Evolutionary conservation across 495 filamentous ascomycete species (phyloP), one percentile per base, ranked within the genome.

Genomic region (Neurospora intermedia): DNA sequence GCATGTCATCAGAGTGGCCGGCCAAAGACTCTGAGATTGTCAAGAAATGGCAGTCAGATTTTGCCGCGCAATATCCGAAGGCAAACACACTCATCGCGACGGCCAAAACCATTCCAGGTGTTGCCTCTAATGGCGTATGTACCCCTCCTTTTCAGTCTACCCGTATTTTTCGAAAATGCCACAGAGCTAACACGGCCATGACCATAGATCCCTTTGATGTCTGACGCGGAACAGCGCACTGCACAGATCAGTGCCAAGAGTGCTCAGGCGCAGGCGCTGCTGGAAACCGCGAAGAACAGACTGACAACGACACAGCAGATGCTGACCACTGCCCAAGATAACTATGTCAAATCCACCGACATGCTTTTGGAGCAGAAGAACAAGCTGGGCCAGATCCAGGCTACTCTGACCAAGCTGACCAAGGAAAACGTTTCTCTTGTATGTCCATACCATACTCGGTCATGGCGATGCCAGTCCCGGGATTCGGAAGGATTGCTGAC

Each of bases 311-410:
- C 71, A 4, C 71, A 72, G 71, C 31, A 72, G 71, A 39, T 66
- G 48, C 38, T 72, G 45, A 66, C 48, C 45, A 42, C 43, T 23
- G 38, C 71, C 18, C 71, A 72, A 41, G 48, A 43, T 18, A 72
- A 72, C 71, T 72, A 72, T 35, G 0, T 69, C 45, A 66, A 72
- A 18, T 66, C 71, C 27, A 69, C 45, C n/a, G 38, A 45, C 3
- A 72, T 72, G 71, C 71, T 72, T 3, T n/a, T 72, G 23, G 45
- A 72, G 4, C 71, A 72, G 71, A 46, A 72, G 71, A 69, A 38
- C 45, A 66, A 31, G 43, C 45, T 72, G 18, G 71, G 45, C 6
- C 0, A 59, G 43, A 59, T 72, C 31, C 48, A 38, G 31, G 71
- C 71, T n/a, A 66, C n/a, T n/a, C 31, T 72, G 43, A 69, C 18